Conservation (phyloP, 345 rosid genomes). For the Abelmoschus esculentus region DNA sequence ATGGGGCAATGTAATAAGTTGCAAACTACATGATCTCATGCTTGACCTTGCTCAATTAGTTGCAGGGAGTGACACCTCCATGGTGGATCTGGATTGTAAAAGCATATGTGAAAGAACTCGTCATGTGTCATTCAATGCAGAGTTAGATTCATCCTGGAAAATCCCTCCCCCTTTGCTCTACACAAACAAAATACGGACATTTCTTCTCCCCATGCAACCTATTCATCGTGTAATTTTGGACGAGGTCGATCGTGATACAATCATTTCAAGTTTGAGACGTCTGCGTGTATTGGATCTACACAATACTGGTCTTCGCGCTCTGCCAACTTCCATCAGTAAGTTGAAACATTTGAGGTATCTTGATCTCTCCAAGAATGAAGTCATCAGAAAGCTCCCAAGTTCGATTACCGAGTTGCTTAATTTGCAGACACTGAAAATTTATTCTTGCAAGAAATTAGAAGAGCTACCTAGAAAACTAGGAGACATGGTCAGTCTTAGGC, state of each 20-base stretch:
- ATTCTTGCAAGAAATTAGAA: conserved; percentile 4
- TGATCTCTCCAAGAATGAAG: conserved; percentile 10
- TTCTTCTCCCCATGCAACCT: conserved; percentile 10
- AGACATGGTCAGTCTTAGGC: conserved; percentile 7
- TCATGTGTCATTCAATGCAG: too few species aligned
- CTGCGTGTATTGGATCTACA: conserved; percentile 2
- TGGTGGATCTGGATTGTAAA: too few species aligned
- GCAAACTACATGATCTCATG: too few species aligned
- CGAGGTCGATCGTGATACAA: conserved; percentile 1
- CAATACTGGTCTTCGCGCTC: background rate
- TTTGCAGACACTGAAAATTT: conserved; percentile 2
- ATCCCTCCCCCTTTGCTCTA: too few species aligned
- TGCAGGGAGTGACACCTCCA: too few species aligned
- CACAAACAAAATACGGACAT: background rate
- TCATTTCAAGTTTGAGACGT: conserved; percentile 11
- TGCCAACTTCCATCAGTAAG: background rate
- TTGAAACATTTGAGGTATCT: conserved; percentile 8
- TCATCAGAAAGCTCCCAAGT: conserved; percentile 6
- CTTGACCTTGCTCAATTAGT: too few species aligned
- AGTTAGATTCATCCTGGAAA: too few species aligned
- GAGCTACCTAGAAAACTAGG: conserved; percentile 8
- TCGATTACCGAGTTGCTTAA: conserved; percentile 6
- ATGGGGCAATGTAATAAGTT: too few species aligned
- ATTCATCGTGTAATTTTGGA: conserved; percentile 4
- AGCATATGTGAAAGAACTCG: too few species aligned